Base-by-base conservation (phyloP, 2,329 filamentous ascomycete genomes). In the Ascochyta fabae region DNA sequence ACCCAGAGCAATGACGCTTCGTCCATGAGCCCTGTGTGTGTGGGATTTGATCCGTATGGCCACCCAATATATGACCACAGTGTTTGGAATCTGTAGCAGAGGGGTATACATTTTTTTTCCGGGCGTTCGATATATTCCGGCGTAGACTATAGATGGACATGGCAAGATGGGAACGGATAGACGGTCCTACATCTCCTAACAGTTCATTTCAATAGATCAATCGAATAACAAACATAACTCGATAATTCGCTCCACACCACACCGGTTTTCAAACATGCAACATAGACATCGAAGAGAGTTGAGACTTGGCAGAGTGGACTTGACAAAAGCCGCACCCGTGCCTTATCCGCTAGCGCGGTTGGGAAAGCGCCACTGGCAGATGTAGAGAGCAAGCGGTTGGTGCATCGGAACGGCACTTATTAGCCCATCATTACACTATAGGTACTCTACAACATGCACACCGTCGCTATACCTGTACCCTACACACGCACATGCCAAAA, bases 321-420 rank as follows among this genome's bases (percentile, higher is more conserved):
- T 38, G 29, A 22, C 31, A 27, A 45, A 23, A 55, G 46, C 52
- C 47, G 42, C 42, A 51, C 19, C 47, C 38, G 53, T 51, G 43
- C 43, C 38, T 51, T 56, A 56, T 43, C 53, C 47, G 47, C 43
- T 51, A 56, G 53, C 47, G 47, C 33, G 24, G 24, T 26, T 13
- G 33, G 35, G 33, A 35, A 23, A 35, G 24, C 13, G 13, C 27
- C 39, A 44, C 27, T 35, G 12, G 49, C 43, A 29, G 4, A 29
- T 10, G 10, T 29, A 23, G 24, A 26, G 36, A 41, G 27, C 10
- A 36, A 51, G 41, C 40, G 34, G 29, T 13, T 23, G 23, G 45
- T 34, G 40, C 52, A 50, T 42, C 53, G 35, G 53, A 50, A 46
- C 53, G 42, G 41, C 53, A 42, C 35, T 50, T 27, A 10, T 29